These are phyloP conservation scores for Rauvolfia tetraphylla DNA, from an alignment of 257 asterid genomes.

Conservation along the genomic window DNA sequence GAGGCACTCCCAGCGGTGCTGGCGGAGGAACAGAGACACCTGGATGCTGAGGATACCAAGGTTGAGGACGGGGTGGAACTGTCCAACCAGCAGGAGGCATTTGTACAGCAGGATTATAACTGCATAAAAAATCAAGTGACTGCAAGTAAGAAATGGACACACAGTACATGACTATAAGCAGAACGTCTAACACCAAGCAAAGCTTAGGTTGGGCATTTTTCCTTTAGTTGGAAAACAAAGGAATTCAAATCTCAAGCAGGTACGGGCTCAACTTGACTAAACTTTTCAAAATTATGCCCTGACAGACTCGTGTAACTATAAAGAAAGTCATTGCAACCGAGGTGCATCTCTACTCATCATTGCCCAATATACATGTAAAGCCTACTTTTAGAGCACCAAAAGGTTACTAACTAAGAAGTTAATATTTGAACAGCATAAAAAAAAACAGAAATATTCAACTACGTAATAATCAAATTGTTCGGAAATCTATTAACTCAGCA, in stretches of 20 bases:
- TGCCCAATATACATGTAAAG: neutral
- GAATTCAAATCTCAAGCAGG: neutral
- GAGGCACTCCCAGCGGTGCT: constrained; percentile 60
- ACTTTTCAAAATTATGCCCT: neutral
- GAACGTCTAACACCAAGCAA: neutral
- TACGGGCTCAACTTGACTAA: neutral
- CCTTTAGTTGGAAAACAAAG: neutral
- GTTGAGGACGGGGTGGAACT: constrained; percentile 63
- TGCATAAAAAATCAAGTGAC: constrained; percentile 30
- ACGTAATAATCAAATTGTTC: neutral
- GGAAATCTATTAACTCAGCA: neutral
- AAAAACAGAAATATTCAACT: too few species aligned
- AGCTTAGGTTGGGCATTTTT: neutral
- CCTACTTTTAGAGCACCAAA: neutral
- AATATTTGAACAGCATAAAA: neutral
- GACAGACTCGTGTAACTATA: neutral
- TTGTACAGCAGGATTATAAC: constrained; percentile 61
- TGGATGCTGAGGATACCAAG: constrained; percentile 75
- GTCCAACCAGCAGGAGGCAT: constrained; percentile 71
- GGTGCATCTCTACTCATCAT: neutral
- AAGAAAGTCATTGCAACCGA: neutral
- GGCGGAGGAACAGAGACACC: constrained; percentile 58
- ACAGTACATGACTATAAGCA: neutral
- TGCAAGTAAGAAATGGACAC: constrained; percentile 17
- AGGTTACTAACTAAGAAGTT: neutral